Conservation (phyloP, 2,329 filamentous ascomycete genomes). For the Fusarium sp. region DNA sequence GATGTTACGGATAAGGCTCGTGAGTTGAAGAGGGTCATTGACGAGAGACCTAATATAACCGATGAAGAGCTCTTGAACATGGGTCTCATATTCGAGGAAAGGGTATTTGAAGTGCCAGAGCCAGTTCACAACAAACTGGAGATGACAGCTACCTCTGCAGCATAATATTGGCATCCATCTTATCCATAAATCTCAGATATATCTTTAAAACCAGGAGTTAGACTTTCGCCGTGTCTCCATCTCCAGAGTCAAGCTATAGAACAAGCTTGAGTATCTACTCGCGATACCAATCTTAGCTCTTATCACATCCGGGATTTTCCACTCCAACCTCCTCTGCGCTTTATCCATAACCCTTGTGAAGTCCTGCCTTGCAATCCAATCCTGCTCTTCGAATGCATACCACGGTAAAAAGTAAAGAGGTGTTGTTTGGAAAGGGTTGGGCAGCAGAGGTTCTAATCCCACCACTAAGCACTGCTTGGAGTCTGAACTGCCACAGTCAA, state of each 20-base stretch:
- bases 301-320: conserved; percentile 19
- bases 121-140: conserved; percentile 50
- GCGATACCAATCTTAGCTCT: conserved; percentile 41
- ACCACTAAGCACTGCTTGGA: conserved; percentile 39
- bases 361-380: conserved; percentile 26
- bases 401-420: conserved; percentile 47
- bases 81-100: conserved; percentile 61
- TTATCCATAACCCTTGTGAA: conserved; percentile 40
- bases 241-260: conserved; percentile 41
- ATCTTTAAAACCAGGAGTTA: conserved; percentile 35
- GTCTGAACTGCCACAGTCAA: conserved; percentile 31
- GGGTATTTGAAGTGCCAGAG: conserved; percentile 56
- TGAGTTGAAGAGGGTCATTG: conserved; percentile 60
- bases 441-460: conserved; percentile 45
- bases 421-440: conserved; percentile 47
- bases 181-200: neutral
- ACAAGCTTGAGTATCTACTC: conserved; percentile 46
- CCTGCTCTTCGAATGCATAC: conserved; percentile 47
- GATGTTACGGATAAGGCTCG: conserved; percentile 69
- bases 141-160: conserved; percentile 46
- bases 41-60: conserved; percentile 54
- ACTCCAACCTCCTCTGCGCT: conserved; percentile 26
- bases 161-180: neutral
- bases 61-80: conserved; percentile 53
- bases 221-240: conserved; percentile 15